Percentiles rank a stretch among this genome's conserved stretches.
These are phyloP conservation scores for Boletus vinaceobasis DNA, from an alignment of 768 basidiomycete genomes.

Conservation along the genomic window DNA sequence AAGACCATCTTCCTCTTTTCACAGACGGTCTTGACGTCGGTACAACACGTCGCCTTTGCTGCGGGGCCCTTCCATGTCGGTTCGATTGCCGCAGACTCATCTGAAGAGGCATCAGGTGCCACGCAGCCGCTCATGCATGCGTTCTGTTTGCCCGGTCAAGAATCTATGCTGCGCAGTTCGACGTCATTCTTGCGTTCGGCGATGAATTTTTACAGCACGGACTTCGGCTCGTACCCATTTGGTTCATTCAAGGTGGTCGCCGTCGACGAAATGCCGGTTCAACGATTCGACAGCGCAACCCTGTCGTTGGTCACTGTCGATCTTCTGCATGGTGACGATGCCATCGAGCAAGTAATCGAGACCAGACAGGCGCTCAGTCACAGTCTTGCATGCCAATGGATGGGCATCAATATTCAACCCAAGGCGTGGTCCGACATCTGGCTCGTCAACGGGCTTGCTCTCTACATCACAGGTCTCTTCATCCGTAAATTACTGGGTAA, in stretches of 20 bases:
- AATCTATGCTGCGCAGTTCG: constrained; percentile 64
- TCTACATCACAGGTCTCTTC: constrained; percentile 88
- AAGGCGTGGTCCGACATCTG: constrained; percentile 92
- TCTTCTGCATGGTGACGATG: constrained; percentile 80
- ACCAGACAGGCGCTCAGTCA: constrained; percentile 83
- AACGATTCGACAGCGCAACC: constrained; percentile 82
- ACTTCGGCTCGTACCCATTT: constrained; percentile 96
- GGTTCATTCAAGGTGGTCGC: constrained; percentile 92
- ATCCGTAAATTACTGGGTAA: constrained; percentile 85
- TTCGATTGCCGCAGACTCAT: constrained; percentile 60
- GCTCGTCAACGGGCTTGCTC: constrained; percentile 92
- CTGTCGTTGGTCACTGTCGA: constrained; percentile 77
- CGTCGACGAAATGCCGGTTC: constrained; percentile 81
- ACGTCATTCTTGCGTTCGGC: constrained; percentile 78
- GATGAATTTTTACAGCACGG: constrained; percentile 88
- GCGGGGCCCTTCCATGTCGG: constrained; percentile 90
- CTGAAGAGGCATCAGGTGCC: constrained; percentile 59
- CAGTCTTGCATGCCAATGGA: constrained; percentile 93
- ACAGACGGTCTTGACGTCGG: constrained; percentile 81
- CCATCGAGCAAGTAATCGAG: constrained; percentile 91
- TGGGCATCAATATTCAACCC: constrained; percentile 92
- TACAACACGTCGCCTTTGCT: constrained; percentile 95
- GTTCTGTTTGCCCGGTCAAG: constrained; percentile 90
- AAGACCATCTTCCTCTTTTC: constrained; percentile 94
- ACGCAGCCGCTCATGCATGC: constrained; percentile 80